Evolutionary conservation across 768 basidiomycete species (phyloP), one percentile per base, ranked within the genome.

Genomic region (Termitomyces sp.): DNA sequence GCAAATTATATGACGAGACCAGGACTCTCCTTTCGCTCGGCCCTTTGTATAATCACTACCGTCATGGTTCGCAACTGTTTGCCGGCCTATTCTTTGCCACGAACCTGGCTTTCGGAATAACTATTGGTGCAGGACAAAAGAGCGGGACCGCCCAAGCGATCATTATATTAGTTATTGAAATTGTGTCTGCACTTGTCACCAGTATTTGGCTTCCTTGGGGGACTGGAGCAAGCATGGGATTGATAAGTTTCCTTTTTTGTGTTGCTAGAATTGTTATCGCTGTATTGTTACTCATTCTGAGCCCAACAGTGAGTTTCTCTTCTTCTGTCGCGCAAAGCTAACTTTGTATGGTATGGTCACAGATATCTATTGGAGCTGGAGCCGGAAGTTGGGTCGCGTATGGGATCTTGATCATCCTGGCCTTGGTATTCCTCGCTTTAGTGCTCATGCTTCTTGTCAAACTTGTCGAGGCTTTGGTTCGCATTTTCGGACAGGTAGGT

Each of bases 191-290:
- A 5, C 75, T 98, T 57, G 84, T 91, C 27, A 97, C 95, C 32
- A 94, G 91, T 60, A 77, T 96, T 32, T 97, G 93, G 93, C 80
- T 97, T 58, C 95, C 95, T 18, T 99, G 96, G 96, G 93, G 92
- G 31, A 89, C 89, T 53, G 94, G 96, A 1, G 94, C 96, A 2
- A 91, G 93, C 60, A 98, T 98, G 97, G 96, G 95, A 14, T 78
- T 94, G 36, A 87, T 96, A 58, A 94, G 92, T 69, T 98, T 98
- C 77, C 75, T 97, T 65, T 88, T 96, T 65, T 94, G 92, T 58
- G 90, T 96, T 5, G 86, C 90, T 22, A 80, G 96, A 62, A 95
- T 97, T 64, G 86, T 94, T 27, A 82, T 94, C 24, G 90, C 92
- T 2, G 94, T 98, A 14, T 72, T 99, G 34, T 76, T 98, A 46